Evolutionary conservation across 345 rosid species (phyloP).

Genomic region (Carallia brachiata): DNA sequence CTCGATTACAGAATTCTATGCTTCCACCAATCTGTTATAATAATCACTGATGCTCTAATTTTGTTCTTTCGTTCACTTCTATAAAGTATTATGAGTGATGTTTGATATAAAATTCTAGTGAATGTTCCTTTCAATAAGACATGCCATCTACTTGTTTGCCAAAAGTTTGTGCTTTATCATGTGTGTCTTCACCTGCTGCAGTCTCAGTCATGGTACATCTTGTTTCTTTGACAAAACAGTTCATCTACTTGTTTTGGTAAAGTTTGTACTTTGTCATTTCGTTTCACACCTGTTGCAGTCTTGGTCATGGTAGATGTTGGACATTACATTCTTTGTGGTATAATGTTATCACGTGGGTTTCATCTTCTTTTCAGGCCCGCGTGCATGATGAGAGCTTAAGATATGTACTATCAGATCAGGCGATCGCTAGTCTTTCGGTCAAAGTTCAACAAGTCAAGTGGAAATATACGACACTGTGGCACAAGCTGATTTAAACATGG

Average conservation of each 20-base stretch:
- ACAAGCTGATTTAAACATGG: conserved; percentile 56
- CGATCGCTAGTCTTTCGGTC: conserved; percentile 60
- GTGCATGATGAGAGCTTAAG: conserved; percentile 91
- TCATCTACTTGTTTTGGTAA: neutral
- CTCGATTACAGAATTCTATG: neutral
- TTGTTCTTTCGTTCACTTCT: neutral
- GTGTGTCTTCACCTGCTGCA: no score
- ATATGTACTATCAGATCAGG: conserved; percentile 79
- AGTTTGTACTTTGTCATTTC: neutral
- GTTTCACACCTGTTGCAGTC: neutral
- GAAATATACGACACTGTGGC: conserved; percentile 48
- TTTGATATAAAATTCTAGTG: neutral
- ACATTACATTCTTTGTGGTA: conserved; percentile 5
- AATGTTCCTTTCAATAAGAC: conserved; percentile 7
- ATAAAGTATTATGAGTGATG: neutral
- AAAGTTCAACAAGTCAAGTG: conserved; percentile 37
- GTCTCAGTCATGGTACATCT: neutral
- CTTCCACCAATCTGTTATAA: no score
- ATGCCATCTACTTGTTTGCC: neutral
- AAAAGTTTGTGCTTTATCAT: no score
- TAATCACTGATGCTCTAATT: neutral
- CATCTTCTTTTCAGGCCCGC: conserved; percentile 62
- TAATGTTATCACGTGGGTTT: conserved; percentile 16
- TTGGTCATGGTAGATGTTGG: neutral
- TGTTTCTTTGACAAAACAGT: conserved; percentile 8